These are phyloP conservation scores for Linnemannia elongata DNA, from an alignment of 192 early-diverging fungal species.

Conservation along the genomic window DNA sequence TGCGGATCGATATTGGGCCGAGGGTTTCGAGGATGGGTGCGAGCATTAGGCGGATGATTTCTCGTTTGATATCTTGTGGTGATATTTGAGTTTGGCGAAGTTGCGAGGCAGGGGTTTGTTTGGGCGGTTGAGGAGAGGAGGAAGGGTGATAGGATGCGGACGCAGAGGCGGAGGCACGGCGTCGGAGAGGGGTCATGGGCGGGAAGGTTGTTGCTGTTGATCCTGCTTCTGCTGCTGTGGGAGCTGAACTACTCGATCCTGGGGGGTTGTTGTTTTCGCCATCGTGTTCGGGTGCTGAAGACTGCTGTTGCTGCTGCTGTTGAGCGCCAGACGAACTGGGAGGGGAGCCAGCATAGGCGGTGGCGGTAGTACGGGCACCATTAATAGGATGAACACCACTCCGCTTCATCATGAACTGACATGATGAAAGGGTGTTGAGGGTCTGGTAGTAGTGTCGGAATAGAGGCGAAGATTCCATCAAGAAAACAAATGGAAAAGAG, in stretches of 20 bases:
- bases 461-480: conserved; percentile 48
- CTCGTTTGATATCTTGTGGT: conserved; percentile 26
- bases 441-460: conserved; percentile 52
- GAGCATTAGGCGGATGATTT: conserved; percentile 24
- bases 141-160: neutral
- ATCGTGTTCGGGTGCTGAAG: neutral
- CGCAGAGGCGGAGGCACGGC: neutral
- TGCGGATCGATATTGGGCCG: conserved; percentile 38
- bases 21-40: conserved; percentile 27
- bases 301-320: neutral
- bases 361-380: neutral
- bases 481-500: conserved; percentile 38
- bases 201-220: neutral
- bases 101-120: neutral
- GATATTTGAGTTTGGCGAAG: neutral
- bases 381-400: neutral
- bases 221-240: neutral
- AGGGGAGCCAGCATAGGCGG: neutral
- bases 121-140: neutral
- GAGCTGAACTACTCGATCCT: neutral
- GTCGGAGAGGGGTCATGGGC: neutral
- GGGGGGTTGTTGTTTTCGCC: neutral
- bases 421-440: conserved; percentile 42
- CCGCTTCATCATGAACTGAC: conserved; percentile 29
- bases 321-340: neutral